Percentiles rank a stretch among this genome's conserved stretches.
Conservation (phyloP, 352 stramenopile species). For the Phytophthora sansomeana region DNA sequence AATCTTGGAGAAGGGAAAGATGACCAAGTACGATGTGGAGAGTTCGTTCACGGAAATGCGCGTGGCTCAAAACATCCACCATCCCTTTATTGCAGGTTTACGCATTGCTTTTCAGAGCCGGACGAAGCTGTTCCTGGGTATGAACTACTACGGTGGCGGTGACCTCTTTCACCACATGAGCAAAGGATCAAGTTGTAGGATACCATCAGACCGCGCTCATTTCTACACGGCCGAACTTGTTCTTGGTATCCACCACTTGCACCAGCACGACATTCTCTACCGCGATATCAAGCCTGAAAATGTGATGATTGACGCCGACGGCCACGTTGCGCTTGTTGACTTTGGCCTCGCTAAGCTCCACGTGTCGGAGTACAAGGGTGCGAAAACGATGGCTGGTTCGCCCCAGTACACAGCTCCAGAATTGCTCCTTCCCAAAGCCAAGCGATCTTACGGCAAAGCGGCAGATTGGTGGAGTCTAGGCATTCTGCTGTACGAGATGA, state of each 20-base stretch:
- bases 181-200: slow-evolving; percentile 87
- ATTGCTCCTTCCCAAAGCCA: slow-evolving; percentile 84
- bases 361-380: slow-evolving; percentile 90
- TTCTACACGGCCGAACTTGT: slow-evolving; percentile 95
- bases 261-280: slow-evolving; percentile 96
- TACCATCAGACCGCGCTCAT: slow-evolving; percentile 82
- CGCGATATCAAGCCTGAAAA: slow-evolving; percentile 98
- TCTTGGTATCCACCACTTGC: slow-evolving; percentile 93
- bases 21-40: slow-evolving; percentile 92
- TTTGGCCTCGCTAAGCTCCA: slow-evolving; percentile 95
- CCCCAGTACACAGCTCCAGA: slow-evolving; percentile 90
- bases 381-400: slow-evolving; percentile 90
- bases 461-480: slow-evolving; percentile 92
- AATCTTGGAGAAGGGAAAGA: slow-evolving; percentile 91
- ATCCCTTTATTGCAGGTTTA: slow-evolving; percentile 88
- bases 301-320: slow-evolving; percentile 95
- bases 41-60: slow-evolving; percentile 92
- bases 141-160: slow-evolving; percentile 90
- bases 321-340: slow-evolving; percentile 95
- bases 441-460: slow-evolving; percentile 89
- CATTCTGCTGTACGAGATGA: slow-evolving; percentile 95
- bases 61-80: slow-evolving; percentile 89
- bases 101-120: slow-evolving; percentile 90
- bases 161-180: slow-evolving; percentile 92
- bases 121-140: slow-evolving; percentile 88